Percentiles rank a stretch among this genome's conserved stretches.
phyloP scores from a whole-genome alignment of 1,139 yeast species.

The Blastobotrys apis region DNA sequence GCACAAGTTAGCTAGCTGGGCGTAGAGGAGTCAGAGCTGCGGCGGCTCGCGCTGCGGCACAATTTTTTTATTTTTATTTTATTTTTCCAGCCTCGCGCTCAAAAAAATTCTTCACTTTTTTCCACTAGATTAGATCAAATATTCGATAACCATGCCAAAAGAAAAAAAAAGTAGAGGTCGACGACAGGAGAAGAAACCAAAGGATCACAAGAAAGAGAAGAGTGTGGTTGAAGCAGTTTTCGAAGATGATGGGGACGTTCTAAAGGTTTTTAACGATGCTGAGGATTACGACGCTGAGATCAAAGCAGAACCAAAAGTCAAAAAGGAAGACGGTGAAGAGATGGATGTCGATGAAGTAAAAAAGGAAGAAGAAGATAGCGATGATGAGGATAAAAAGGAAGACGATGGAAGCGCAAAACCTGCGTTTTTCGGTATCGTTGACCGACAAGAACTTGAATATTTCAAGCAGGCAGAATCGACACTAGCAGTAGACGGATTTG shows the following conservation, averaged over 20 bases:
- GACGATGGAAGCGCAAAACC: conserved; percentile 12
- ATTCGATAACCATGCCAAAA: conserved; percentile 12
- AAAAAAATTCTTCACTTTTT: too few species aligned
- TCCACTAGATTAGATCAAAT: too few species aligned
- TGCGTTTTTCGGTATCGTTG: conserved; percentile 80
- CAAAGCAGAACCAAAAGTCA: background rate
- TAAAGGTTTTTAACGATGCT: conserved; percentile 13
- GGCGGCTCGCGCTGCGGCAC: background rate
- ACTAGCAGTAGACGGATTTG: conserved; percentile 75
- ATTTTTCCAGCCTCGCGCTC: too few species aligned
- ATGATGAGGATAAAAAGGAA: conserved; percentile 10
- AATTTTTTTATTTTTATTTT: background rate
- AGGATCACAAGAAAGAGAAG: conserved; percentile 5
- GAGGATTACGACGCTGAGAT: conserved; percentile 11
- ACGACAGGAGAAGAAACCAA: conserved; percentile 17
- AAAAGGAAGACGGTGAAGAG: background rate
- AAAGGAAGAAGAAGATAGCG: conserved; percentile 4
- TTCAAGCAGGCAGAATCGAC: conserved; percentile 91
- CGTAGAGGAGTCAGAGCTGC: too few species aligned
- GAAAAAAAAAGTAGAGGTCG: conserved; percentile 18
- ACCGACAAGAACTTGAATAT: conserved; percentile 77
- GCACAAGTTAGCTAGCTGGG: too few species aligned
- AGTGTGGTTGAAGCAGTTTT: conserved; percentile 9
- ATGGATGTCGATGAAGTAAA: background rate
- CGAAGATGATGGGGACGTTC: conserved; percentile 11